Percentiles rank a stretch among this genome's conserved stretches.
phyloP scores from a whole-genome alignment of 2,329 filamentous ascomycete species.

The Xylariaceae sp. region DNA sequence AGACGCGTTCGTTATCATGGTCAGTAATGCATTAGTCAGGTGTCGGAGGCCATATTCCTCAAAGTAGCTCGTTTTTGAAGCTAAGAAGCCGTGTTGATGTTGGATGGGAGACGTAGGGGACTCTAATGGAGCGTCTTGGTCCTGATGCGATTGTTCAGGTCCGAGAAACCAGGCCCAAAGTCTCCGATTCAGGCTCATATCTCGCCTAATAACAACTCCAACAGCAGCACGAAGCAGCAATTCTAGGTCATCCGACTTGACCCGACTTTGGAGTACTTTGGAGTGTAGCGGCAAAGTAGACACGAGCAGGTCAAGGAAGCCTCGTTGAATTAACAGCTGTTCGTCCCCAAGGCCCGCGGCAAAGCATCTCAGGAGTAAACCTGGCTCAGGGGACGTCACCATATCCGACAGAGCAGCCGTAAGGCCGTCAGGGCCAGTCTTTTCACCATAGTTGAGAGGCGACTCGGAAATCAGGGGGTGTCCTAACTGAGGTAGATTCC shows the following conservation, averaged over 20 bases:
- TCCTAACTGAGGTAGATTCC: conserved; percentile 70
- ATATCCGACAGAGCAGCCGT: conserved; percentile 55
- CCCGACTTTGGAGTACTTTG: conserved; percentile 67
- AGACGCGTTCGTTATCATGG: conserved; percentile 61
- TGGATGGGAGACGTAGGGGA: conserved; percentile 41
- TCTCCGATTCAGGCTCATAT: conserved; percentile 93
- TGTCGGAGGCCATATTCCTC: conserved; percentile 70
- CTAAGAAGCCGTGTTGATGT: conserved; percentile 41
- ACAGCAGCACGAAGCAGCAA: conserved; percentile 75
- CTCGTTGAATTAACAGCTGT: conserved; percentile 86
- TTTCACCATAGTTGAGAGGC: conserved; percentile 30
- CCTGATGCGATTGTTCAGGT: conserved; percentile 53
- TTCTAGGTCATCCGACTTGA: conserved; percentile 71
- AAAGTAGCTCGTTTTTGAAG: conserved; percentile 73
- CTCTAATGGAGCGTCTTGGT: conserved; percentile 45
- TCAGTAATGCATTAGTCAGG: conserved; percentile 67
- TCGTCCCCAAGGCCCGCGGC: conserved; percentile 82
- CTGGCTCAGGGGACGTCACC: conserved; percentile 85
- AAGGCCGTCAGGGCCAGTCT: conserved; percentile 40
- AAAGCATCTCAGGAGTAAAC: conserved; percentile 84
- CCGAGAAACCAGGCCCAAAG: conserved; percentile 97
- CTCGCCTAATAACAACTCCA: conserved; percentile 81
- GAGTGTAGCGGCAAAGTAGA: conserved; percentile 84
- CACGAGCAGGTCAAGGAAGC: conserved; percentile 88
- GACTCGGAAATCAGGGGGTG: conserved; percentile 33